Base-by-base conservation (phyloP, 495 filamentous ascomycete genomes). In the Amphirosellinia nigrospora region DNA sequence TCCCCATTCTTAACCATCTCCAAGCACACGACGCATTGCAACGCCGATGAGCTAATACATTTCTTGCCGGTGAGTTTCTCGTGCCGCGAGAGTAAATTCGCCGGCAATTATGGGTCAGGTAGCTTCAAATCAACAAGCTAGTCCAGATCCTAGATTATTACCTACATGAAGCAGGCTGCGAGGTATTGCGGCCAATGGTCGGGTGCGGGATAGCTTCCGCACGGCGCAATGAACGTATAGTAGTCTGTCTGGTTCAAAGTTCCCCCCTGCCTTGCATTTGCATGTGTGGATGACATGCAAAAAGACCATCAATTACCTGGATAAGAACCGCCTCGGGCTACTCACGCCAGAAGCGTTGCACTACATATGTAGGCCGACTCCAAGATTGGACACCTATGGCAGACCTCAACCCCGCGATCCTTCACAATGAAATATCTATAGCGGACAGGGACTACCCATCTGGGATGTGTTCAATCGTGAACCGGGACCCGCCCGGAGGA, bases 1-100 rank as follows among this genome's bases (percentile, higher is more conserved):
- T 30, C 60, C 21, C 60, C 60, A 46, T 45, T n/a, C 39, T 63
- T 64, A 30, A 36, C 45, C 45, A 10, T 50, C 43, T 50, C 41
- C 41, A 64, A 64, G 34, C 43, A 43, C 43, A 34, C 28, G 61
- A 64, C 28, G 61, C 61, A 64, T 19, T 64, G 61, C 28, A 64
- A 64, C 61, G 61, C 45, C 43, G 41, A 30, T 64, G 41, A 28
- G n/a, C 61, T 50, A 28, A 50, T 64, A 43, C 26, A 45, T n/a
- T 10, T 30, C 39, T 64, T 46, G 60, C 59, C 59, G 59, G 59
- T 45, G 58, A 61, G 23, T 28, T 61, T 13, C 58, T 41, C 59
- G 30, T 62, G 38, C 59, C 59, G 59, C 15, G 26, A 19, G 26
- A 30, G 13, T n/a, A 32, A 36, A n/a, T 45, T 11, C 11, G 11